A percentile compares a stretch with the other conserved stretches of the same genome.
Conservation (phyloP, 129 eudicot species). For the Apium graveolens region DNA sequence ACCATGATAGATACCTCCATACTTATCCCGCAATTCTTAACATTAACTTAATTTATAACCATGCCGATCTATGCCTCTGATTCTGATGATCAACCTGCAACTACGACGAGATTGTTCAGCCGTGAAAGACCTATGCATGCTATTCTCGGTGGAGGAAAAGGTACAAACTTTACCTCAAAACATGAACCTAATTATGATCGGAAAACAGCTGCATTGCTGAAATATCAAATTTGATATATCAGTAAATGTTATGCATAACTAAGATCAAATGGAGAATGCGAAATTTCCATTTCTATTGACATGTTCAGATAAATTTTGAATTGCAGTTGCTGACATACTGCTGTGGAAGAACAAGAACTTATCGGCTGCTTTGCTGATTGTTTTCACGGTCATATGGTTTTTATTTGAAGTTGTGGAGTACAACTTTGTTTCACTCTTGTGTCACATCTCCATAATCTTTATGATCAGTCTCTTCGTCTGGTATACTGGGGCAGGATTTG, state of each 20-base stretch:
- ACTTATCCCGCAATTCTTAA: not conserved
- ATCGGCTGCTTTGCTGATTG: conserved; percentile 52
- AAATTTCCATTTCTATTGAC: conserved; percentile 7
- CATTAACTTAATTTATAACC: not conserved
- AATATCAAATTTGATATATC: not conserved
- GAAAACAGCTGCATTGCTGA: not conserved
- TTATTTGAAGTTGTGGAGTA: conserved; percentile 70
- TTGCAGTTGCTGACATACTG: conserved; percentile 68
- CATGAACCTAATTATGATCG: not conserved
- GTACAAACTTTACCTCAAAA: conserved; percentile 14
- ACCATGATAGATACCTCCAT: conserved; percentile 14
- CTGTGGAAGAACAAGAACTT: conserved; percentile 72
- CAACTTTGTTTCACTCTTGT: conserved; percentile 56
- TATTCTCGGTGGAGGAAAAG: conserved; percentile 60
- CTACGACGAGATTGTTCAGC: conserved; percentile 28
- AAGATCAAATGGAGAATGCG: not conserved
- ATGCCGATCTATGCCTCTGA: conserved; percentile 57
- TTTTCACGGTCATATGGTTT: conserved; percentile 55
- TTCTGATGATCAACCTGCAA: conserved; percentile 32
- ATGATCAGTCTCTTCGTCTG: conserved; percentile 54
- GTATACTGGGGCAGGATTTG: conserved; percentile 44
- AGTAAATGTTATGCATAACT: no score
- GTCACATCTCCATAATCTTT: conserved; percentile 45
- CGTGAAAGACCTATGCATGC: conserved; percentile 46
- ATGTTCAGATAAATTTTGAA: conserved; percentile 5